Evolutionary conservation across 2,329 filamentous ascomycete genomes (phyloP).

Genomic region (Fusarium burgessii): DNA sequence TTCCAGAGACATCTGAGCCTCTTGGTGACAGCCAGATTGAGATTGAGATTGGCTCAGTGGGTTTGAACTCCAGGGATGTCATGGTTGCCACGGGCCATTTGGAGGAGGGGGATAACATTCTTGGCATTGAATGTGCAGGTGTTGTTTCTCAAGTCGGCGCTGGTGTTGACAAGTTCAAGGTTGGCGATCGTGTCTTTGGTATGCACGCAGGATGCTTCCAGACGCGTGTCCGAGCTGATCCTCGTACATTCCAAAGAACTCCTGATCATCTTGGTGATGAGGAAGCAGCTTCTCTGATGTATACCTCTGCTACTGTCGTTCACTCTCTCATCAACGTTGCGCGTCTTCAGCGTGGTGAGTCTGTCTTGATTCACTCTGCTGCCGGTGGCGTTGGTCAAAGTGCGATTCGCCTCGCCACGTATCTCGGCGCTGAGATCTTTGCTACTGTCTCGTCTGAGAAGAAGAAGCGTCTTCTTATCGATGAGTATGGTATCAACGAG

Average conservation of each 20-base stretch:
- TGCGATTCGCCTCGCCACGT: not conserved
- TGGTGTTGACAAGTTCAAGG: not conserved
- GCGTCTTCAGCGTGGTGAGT: not conserved
- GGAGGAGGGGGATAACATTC: not conserved
- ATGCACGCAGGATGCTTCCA: not conserved
- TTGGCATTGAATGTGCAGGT: not conserved
- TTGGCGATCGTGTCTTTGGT: conserved; percentile 1
- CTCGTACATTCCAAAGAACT: not conserved
- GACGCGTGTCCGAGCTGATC: not conserved
- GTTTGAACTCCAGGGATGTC: not conserved
- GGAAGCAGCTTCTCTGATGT: not conserved
- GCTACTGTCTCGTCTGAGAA: conserved; percentile 2
- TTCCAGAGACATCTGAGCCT: not conserved
- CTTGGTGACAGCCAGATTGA: not conserved
- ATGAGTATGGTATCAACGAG: not conserved
- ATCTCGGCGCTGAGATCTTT: not conserved
- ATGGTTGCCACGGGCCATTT: conserved; percentile 3
- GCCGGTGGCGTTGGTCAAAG: not conserved
- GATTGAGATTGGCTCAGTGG: not conserved
- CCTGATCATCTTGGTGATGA: not conserved
- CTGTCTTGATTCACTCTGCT: not conserved
- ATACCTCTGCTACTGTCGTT: not conserved
- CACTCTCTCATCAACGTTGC: not conserved
- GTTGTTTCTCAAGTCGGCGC: not conserved
- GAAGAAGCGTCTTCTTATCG: not conserved